Evolutionary conservation across 1,284 basidiomycete genomes (phyloP).

Genomic region (Rugosomyces carneus): DNA sequence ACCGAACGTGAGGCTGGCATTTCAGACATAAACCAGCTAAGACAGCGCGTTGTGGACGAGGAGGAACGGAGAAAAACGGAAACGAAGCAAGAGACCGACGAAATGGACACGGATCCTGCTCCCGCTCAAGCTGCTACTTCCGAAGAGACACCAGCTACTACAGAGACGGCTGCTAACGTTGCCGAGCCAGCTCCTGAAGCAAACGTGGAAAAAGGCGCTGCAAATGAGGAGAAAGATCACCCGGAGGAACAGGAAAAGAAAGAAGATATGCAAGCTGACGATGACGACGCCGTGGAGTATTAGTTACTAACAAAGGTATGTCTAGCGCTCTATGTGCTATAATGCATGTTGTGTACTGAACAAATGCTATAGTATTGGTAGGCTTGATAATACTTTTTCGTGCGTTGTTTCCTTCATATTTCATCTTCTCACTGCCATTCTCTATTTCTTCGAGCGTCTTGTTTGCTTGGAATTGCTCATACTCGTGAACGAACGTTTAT

Average conservation of each 20-base stretch:
- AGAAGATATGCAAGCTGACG: slow-evolving; percentile 42
- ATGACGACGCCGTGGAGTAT: slow-evolving; percentile 41
- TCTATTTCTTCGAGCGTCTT: not conserved
- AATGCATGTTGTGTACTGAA: not conserved
- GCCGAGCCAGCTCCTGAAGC: slow-evolving; percentile 30
- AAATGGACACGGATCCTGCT: slow-evolving; percentile 23
- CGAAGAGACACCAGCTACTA: slow-evolving; percentile 16
- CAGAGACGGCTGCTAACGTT: slow-evolving; percentile 9
- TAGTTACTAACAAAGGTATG: slow-evolving; percentile 21
- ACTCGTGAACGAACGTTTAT: slow-evolving; percentile 4
- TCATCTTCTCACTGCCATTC: slow-evolving; percentile 13
- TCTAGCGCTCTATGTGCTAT: not conserved
- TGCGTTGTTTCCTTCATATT: slow-evolving; percentile 19
- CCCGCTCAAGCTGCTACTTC: slow-evolving; percentile 13
- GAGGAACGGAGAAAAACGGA: slow-evolving; percentile 44
- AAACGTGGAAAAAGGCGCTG: slow-evolving; percentile 36
- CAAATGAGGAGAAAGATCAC: slow-evolving; percentile 30
- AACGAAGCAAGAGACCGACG: slow-evolving; percentile 20
- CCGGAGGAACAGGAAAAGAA: slow-evolving; percentile 33
- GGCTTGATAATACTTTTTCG: slow-evolving; percentile 14
- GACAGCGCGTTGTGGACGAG: slow-evolving; percentile 60
- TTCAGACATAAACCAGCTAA: slow-evolving; percentile 54
- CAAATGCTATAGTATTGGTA: slow-evolving; percentile 11
- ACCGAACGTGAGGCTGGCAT: slow-evolving; percentile 53
- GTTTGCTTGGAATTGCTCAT: slow-evolving; percentile 1